Evolutionary conservation across 164 flowering plant species (phyloP), one percentile per base, ranked within the genome.

Genomic region (Echeveria elegans): DNA sequence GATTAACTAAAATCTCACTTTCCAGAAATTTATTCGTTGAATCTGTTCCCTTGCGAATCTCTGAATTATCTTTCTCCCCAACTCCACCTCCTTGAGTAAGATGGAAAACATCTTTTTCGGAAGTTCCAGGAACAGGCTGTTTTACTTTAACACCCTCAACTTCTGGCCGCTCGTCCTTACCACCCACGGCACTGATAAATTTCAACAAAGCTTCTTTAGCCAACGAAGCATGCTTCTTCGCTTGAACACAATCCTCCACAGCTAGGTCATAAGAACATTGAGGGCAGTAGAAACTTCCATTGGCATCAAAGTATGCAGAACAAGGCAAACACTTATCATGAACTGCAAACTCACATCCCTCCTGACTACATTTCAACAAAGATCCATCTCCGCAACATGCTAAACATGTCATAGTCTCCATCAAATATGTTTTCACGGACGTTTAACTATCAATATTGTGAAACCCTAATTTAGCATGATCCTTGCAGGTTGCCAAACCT

Each of bases 281-380:
- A 0, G 90, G 88, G 69, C 90, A 84, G 66, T 74, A 81, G 67
- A 76, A 84, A n/a, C 72, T 67, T 0, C 84, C 85, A 23, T n/a
- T 11, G 4, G 73, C 74, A 59, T 84, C 85, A 69, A 78, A 77
- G 30, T n/a, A 30, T 60, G 85, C 77, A 5, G 66, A 28, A 48
- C 30, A 70, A 18, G 70, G 32, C 72, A 84, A 60, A 64, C 91
- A 86, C 29, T 43, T 47, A 64, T 70, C 76, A 56, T 86, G 91
- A 31, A 81, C 41, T 4, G 78, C 72, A 43, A 83, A n/a, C n/a
- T n/a, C n/a, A n/a, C n/a, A n/a, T n/a, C n/a, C 75, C 23, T 14
- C 63, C 52, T 69, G 70, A 62, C 68, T 63, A 70, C 91, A 86
- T 58, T 71, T 69, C 67, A 82, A 64, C 38, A 84, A 24, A 15